A percentile compares a stretch with the other conserved stretches of the same genome.
Conservation (phyloP, 805 yeast genomes). For the Wickerhamomyces silvicola region DNA sequence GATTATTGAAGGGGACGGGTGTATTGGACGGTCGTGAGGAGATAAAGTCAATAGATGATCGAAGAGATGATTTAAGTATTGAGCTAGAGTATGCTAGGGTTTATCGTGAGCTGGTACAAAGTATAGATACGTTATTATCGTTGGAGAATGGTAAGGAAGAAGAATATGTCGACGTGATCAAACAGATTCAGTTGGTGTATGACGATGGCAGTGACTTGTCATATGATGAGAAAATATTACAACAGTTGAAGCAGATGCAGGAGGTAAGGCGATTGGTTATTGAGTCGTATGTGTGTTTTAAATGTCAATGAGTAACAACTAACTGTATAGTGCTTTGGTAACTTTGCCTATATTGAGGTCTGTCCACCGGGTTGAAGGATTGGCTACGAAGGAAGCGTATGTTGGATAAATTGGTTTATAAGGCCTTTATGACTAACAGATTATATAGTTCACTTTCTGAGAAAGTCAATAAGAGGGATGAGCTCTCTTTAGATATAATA, state of each 20-base stretch:
- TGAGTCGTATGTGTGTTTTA: constrained; percentile 1
- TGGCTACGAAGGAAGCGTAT: constrained; percentile 11
- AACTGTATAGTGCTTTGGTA: constrained; percentile 4
- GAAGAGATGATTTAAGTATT: too few species aligned
- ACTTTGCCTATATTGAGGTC: constrained; percentile 18
- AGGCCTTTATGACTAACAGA: neutral
- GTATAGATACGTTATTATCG: too few species aligned
- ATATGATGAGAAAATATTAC: neutral
- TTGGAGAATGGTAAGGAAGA: constrained; percentile 10
- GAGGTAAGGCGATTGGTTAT: constrained; percentile 1
- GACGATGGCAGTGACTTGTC: constrained; percentile 3
- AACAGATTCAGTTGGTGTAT: constrained; percentile 6
- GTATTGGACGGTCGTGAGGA: too few species aligned
- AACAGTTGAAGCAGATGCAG: neutral
- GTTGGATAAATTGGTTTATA: constrained; percentile 2
- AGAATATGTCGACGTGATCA: constrained; percentile 26
- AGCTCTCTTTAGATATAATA: constrained; percentile 6
- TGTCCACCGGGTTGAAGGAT: constrained; percentile 21
- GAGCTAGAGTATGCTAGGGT: constrained; percentile 1
- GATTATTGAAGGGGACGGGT: constrained; percentile 2
- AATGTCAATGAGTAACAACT: constrained; percentile 2
- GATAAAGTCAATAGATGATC: constrained; percentile 22
- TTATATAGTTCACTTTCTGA: neutral
- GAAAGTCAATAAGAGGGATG: constrained; percentile 11
- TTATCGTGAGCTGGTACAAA: constrained; percentile 5